Evolutionary conservation across 2,329 filamentous ascomycete species (phyloP).

Genomic region (Lojkania enalia): DNA sequence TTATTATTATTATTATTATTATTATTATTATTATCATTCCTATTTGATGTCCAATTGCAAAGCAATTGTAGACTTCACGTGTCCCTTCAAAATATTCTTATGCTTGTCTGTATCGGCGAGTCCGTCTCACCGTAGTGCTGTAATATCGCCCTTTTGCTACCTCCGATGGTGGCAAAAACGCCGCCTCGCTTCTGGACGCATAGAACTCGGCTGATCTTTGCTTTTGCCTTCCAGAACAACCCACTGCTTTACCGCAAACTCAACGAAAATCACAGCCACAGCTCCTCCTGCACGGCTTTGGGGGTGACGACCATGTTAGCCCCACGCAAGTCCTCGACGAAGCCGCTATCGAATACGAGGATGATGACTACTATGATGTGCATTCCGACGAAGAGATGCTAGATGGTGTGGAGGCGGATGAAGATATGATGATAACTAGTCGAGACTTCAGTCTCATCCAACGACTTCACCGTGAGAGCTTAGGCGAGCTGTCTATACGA

Average conservation of each 20-base stretch:
- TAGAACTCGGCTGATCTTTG: constrained; percentile 26
- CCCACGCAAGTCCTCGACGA: constrained; percentile 43
- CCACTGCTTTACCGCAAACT: constrained; percentile 17
- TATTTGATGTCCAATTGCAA: constrained; percentile 22
- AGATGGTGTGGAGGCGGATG: constrained; percentile 26
- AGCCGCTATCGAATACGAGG: constrained; percentile 49
- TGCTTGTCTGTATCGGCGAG: background rate
- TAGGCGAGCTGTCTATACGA: constrained; percentile 42
- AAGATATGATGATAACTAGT: constrained; percentile 28
- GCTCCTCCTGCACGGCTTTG: constrained; percentile 35
- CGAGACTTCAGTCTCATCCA: constrained; percentile 44
- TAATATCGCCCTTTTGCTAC: constrained; percentile 1
- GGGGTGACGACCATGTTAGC: constrained; percentile 45
- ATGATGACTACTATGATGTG: constrained; percentile 56
- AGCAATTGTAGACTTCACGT: constrained; percentile 19
- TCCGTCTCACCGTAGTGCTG: constrained; percentile 1
- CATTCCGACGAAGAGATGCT: constrained; percentile 52
- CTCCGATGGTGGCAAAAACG: constrained; percentile 2
- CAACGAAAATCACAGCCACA: constrained; percentile 20
- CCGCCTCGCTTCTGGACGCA: constrained; percentile 3
- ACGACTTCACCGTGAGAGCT: constrained; percentile 41
- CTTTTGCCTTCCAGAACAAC: constrained; percentile 27
- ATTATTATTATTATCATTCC: constrained; percentile 20
- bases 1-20: too few relatives aligned
- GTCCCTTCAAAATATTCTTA: constrained; percentile 5